phyloP scores from a whole-genome alignment of 768 basidiomycete genomes.

The Trametes sanguinea region DNA sequence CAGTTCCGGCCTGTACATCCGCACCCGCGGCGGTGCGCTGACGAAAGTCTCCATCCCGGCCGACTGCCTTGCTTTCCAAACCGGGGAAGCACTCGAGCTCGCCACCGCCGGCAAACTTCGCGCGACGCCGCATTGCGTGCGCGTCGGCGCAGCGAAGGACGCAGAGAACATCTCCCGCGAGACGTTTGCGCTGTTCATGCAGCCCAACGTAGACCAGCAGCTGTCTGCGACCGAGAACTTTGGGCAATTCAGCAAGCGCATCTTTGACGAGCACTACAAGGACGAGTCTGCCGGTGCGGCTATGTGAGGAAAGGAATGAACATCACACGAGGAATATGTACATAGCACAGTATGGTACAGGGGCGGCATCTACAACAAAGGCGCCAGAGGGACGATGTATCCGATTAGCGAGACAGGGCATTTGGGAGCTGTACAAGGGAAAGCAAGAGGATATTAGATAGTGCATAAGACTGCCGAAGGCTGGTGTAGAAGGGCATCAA shows the following conservation, averaged over 20 bases:
- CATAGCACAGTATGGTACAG: conserved; percentile 13
- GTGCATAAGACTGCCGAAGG: conserved; percentile 4
- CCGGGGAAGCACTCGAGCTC: conserved; percentile 92
- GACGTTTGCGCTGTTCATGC: conserved; percentile 89
- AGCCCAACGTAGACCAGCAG: conserved; percentile 79
- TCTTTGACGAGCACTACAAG: conserved; percentile 65
- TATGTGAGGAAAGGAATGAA: conserved; percentile 15
- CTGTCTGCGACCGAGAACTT: conserved; percentile 77
- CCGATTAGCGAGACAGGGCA: neutral
- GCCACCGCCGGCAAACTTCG: conserved; percentile 79
- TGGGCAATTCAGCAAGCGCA: conserved; percentile 84
- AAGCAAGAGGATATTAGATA: conserved; percentile 8
- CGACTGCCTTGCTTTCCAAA: conserved; percentile 92
- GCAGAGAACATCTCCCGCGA: conserved; percentile 68
- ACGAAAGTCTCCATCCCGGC: conserved; percentile 85
- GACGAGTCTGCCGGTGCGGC: conserved; percentile 39
- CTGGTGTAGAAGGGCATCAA: conserved; percentile 6
- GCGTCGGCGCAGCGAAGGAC: conserved; percentile 56
- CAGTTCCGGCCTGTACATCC: conserved; percentile 87
- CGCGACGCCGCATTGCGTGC: conserved; percentile 95
- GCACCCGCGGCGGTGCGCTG: conserved; percentile 75
- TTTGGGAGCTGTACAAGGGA: too few relatives aligned
- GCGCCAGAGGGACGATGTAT: neutral
- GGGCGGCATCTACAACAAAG: conserved; percentile 7
- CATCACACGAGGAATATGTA: neutral